Evolutionary conservation across 257 asterid genomes (phyloP), one percentile per base, ranked within the genome.

Genomic region (Solanum chmielewskii): DNA sequence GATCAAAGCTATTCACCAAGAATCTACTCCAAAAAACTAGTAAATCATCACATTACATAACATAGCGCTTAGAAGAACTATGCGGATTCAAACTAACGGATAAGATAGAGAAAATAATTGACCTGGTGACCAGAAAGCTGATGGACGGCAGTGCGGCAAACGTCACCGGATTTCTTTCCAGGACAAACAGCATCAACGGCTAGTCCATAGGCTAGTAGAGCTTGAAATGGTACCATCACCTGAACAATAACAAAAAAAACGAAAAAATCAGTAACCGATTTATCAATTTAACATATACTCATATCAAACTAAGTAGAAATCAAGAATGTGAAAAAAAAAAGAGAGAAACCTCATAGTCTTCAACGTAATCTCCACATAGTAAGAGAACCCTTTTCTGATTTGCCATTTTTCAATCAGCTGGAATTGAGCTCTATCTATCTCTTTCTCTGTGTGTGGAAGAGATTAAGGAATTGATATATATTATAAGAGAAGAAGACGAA

Each of bases 161-260:
- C 12, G 49, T 97, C 99, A 49, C 98, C 98, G 49, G 98, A 90
- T 90, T 93, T 97, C 93, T 97, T 97, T 4, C 98, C 98, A 47
- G 98, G 99, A 90, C 98, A 95, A 89, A 95, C 98, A 9, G 98
- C 98, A 90, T 97, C 98, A 31, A 97, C 99, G 7, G 95, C 87
- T 70, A 97, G 89, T 44, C 99, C 99, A 90, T 93, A 97, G 6
- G 98, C 99, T 87, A 90, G 90, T 87, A 97, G 87, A 5, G 98
- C 98, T 93, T 97, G 99, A 91, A 95, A 95, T 33, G 99, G 99
- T 84, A 95, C 98, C 99, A 95, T 97, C 87, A 91, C 97, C 99
- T 96, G 88, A 39, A 25, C 39, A 56, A 49, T 62, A 60, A 16
- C 15, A 66, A 33, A 33, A 0, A 33, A 33, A 20, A 56, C 7